Conservation (phyloP, 805 yeast genomes). For the Wickerhamomyces bovis region DNA sequence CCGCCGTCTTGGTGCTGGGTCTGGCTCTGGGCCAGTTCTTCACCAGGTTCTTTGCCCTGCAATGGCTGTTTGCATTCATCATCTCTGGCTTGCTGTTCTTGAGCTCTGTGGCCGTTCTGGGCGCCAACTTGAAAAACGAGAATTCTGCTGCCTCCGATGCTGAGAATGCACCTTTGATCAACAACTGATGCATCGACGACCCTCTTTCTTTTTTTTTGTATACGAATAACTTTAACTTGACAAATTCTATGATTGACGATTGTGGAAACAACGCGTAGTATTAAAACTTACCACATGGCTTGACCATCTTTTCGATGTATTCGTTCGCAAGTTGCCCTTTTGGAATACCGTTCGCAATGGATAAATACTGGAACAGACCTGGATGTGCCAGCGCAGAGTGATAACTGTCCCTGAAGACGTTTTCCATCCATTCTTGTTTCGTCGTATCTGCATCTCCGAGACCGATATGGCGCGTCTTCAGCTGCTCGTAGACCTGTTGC, state of each 20-base stretch:
- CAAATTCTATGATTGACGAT: not conserved
- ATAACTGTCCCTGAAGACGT: conserved; percentile 61
- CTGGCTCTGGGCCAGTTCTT: conserved; percentile 66
- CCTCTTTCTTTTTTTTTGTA: not conserved
- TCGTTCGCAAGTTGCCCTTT: conserved; percentile 25
- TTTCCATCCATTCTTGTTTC: conserved; percentile 61
- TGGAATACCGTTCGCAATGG: conserved; percentile 47
- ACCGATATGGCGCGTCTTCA: conserved; percentile 62
- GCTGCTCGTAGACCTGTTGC: conserved; percentile 46
- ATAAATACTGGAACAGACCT: conserved; percentile 44
- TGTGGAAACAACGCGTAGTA: not conserved
- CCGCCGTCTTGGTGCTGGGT: conserved; percentile 55
- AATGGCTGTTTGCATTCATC: conserved; percentile 78
- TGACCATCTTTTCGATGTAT: conserved; percentile 35
- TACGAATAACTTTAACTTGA: too few species aligned
- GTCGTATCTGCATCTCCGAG: conserved; percentile 72
- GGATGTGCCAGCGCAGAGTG: conserved; percentile 58
- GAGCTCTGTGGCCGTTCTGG: conserved; percentile 41
- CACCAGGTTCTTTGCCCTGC: conserved; percentile 66
- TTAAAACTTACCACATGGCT: conserved; percentile 14
- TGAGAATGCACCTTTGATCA: conserved; percentile 36
- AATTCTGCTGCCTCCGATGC: conserved; percentile 9
- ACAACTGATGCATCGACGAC: conserved; percentile 5
- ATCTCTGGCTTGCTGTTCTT: conserved; percentile 55
- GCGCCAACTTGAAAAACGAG: conserved; percentile 25